Evolutionary conservation across 495 filamentous ascomycete species (phyloP), one percentile per base, ranked within the genome.

Genomic region (Bacidia rubella): DNA sequence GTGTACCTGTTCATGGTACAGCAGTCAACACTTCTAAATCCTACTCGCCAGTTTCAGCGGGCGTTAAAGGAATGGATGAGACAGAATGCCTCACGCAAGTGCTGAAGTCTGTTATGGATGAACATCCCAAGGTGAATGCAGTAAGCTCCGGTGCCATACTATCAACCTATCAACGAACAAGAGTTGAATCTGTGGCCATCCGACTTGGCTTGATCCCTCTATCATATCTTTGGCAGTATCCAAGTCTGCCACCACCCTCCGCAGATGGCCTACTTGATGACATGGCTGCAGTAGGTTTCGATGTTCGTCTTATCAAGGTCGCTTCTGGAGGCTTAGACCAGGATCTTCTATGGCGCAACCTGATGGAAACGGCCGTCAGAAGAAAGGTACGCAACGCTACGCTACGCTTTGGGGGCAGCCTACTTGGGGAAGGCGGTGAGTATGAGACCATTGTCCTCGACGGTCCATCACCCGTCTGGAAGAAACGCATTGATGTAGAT

Each of bases 341-440:
- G 52, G 73, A 66, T 35, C 83, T 86, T 60, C 68, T 98, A 10
- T 95, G 92, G 90, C 76, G 74, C 59, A 82, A 93, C 70, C 83
- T 96, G 25, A 68, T 74, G 3, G 77, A 74, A 57, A 54, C 65
- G 1, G 57, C 46, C 24, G 68, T 76, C 7, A 70, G 81, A 55
- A 66, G 62, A 43, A 70, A 72, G 47, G 59, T 95, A 25, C 70
- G 70, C 32, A 76, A 70, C 55, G 75, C 75, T 2, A 81, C 92
- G 74, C 68, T 67, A 49, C 73, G 82, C 51, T 96, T 90, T 74
- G 72, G 63, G 11, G 70, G 54, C 25, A 83, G 86, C 11, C 76
- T 90, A 19, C 64, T 96, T 20, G 92, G 93, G 0, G 92, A 97
- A 62, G 92, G 92, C 2, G 92, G 93, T 2, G 92, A 98, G 72